Percentiles rank a stretch among this genome's conserved stretches.
phyloP scores from a whole-genome alignment of 2,329 filamentous ascomycete genomes.

The Colletotrichum endophyticum region DNA sequence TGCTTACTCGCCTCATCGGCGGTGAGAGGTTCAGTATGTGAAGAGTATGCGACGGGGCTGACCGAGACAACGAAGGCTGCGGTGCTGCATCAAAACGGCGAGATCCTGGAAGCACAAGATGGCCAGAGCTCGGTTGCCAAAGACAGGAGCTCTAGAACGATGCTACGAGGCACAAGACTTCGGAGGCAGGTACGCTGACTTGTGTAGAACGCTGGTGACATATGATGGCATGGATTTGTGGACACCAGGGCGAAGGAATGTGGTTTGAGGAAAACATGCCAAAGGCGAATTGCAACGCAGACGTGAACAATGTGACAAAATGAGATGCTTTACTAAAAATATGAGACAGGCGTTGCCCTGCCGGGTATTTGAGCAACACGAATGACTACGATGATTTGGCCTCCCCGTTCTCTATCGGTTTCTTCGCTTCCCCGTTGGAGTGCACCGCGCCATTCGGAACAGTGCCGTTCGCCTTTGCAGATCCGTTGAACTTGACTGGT shows the following conservation, averaged over 20 bases:
- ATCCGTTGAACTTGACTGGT: background rate
- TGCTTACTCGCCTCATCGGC: background rate
- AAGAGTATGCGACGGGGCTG: background rate
- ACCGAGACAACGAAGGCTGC: background rate
- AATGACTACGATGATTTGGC: conserved; percentile 8
- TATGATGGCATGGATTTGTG: background rate
- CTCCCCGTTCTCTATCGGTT: background rate
- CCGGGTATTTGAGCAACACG: conserved; percentile 18
- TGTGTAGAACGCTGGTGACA: background rate
- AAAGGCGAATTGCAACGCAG: background rate
- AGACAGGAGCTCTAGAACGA: background rate
- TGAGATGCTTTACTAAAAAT: conserved; percentile 3
- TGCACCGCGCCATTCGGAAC: background rate
- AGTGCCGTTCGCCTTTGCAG: background rate
- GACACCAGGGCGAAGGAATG: background rate
- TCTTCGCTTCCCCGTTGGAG: background rate
- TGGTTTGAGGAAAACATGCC: background rate
- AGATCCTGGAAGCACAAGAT: background rate
- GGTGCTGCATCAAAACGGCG: background rate
- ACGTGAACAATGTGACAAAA: conserved; percentile 1
- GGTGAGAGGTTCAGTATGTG: background rate
- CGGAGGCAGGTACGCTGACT: background rate
- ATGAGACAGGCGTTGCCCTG: conserved; percentile 17
- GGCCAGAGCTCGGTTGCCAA: background rate
- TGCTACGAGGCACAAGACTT: background rate